A percentile compares a stretch with the other conserved stretches of the same genome.
phyloP scores from a whole-genome alignment of 805 yeast species.

The Kazachstania africana region DNA sequence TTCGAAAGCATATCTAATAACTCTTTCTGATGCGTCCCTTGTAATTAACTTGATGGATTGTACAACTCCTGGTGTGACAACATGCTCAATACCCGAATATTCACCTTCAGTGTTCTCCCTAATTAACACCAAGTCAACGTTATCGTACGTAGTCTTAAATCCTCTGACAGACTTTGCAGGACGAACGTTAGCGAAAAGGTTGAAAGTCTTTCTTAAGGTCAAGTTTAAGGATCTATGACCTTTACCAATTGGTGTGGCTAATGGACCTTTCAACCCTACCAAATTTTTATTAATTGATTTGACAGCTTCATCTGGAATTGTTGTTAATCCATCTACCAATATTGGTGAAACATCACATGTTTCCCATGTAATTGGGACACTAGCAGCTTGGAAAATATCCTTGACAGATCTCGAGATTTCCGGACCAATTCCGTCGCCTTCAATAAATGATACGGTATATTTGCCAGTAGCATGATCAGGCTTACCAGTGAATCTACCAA shows the following conservation, averaged over 20 bases:
- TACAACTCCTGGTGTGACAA: conserved; percentile 95
- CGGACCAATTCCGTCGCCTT: conserved; percentile 97
- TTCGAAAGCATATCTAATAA: conserved; percentile 93
- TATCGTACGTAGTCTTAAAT: conserved; percentile 67
- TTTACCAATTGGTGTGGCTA: conserved; percentile 97
- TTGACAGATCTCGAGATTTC: conserved; percentile 93
- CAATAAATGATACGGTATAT: conserved; percentile 88
- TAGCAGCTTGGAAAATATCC: conserved; percentile 84
- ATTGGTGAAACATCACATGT: conserved; percentile 92
- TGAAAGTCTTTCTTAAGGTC: conserved; percentile 94
- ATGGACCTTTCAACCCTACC: conserved; percentile 95
- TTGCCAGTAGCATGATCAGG: conserved; percentile 53
- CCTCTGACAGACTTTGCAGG: conserved; percentile 93
- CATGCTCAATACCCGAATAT: conserved; percentile 98
- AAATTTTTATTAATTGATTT: conserved; percentile 84
- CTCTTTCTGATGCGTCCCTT: conserved; percentile 91
- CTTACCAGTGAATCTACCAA: conserved; percentile 25
- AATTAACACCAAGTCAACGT: conserved; percentile 89
- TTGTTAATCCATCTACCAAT: conserved; percentile 82
- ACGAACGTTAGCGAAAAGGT: conserved; percentile 92
- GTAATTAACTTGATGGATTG: conserved; percentile 97
- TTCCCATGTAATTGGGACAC: conserved; percentile 96
- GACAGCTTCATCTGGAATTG: conserved; percentile 85
- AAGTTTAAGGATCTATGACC: conserved; percentile 96
- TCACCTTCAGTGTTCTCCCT: conserved; percentile 99